Evolutionary conservation across 306 rosid genomes (phyloP).

Genomic region (Casuarina equisetifolia): DNA sequence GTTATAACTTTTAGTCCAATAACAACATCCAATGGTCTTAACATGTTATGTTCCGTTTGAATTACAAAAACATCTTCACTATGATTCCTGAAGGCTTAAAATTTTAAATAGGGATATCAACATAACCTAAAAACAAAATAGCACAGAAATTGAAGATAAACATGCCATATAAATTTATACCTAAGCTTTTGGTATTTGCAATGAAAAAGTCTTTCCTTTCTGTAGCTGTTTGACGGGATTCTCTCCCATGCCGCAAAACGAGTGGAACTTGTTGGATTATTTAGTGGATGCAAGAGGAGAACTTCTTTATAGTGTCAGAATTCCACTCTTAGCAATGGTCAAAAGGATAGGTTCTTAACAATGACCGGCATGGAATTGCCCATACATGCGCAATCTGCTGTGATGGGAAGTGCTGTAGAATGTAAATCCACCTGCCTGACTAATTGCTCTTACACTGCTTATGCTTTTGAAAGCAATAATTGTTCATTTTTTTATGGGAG

Average conservation of each 20-base stretch:
- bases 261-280: slow-evolving; percentile 45
- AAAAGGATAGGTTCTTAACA: slow-evolving; percentile 25
- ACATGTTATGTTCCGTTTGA: no score
- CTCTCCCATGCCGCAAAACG: slow-evolving; percentile 27
- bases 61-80: no score
- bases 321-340: background rate
- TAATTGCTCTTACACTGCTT: slow-evolving; percentile 46
- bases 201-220: slow-evolving; percentile 24
- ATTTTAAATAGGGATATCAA: no score
- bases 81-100: no score
- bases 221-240: slow-evolving; percentile 56
- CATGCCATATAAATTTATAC: no score
- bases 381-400: background rate
- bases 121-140: no score
- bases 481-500: slow-evolving; percentile 47
- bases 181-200: slow-evolving; percentile 50
- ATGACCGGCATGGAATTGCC: slow-evolving; percentile 31
- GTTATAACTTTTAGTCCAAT: no score
- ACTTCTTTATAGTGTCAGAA: slow-evolving; percentile 34
- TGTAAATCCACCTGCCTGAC: slow-evolving; percentile 40
- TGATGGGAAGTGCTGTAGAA: slow-evolving; percentile 20
- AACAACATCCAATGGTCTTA: no score
- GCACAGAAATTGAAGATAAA: no score
- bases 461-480: slow-evolving; percentile 30
- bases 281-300: slow-evolving; percentile 55